Evolutionary conservation across 106 monocot genomes (phyloP), one percentile per base, ranked within the genome.

Genomic region (Amphibolis antarctica): DNA sequence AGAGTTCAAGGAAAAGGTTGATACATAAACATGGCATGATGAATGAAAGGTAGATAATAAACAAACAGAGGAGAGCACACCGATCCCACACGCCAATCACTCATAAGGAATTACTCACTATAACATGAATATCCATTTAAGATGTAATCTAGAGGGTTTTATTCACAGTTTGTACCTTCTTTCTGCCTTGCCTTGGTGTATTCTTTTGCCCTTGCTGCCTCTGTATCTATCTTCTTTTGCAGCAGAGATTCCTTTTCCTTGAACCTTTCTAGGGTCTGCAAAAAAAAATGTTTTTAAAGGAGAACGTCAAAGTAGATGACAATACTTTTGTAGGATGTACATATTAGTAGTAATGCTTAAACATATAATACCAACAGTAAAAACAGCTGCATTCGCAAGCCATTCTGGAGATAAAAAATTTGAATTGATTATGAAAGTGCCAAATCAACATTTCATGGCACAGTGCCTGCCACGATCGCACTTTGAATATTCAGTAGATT

Each of bases 201-300:
- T 74, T 80, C 72, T 65, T 84, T 84, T 57, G 84, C 86, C 56
- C 84, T 79, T 63, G 80, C 81, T 53, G 72, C 75, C 72, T 92
- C 92, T 25, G 71, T 24, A 15, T 71, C 74, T 28, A 92, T 78
- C 76, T 87, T 92, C 77, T 77, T 81, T 58, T 84, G 86, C 75
- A 86, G 69, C 17, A 77, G 52, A 44, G 71, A 57, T 67, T 86
- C 92, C 72, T 86, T 92, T 60, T 83, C 64, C 78, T 77, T 76
- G 19, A 92, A 76, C 55, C 67, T 76, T 61, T 81, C 79, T 36
- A 87, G 67, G 44, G 84, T 81, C 86, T 92, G 77, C 62, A 75
- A 64, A 59, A 59, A 12, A 17, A 19, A 59, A 17, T 12, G 15
- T 5, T 49, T 49, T 23, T 55, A 21, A 55, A 1, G 12, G 24